Evolutionary conservation across 2,329 filamentous ascomycete genomes (phyloP), one percentile per base, ranked within the genome.

Genomic region (Fusarium cyanostomum): DNA sequence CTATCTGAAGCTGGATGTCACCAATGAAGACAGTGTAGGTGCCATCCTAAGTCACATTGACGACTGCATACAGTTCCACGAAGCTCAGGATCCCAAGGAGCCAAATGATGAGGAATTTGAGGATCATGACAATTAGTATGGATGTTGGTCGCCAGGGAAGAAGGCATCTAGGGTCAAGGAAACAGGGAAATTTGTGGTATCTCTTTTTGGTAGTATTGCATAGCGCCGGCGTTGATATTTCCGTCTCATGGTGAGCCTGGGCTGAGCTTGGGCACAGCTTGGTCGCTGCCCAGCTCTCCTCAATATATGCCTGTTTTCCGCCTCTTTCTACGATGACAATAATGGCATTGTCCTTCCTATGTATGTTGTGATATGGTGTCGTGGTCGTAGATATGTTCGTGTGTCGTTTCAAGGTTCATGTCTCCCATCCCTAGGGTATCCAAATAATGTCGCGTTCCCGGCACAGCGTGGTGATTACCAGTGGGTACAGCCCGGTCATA

Each of bases 21-120:
- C 95, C 66, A 89, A 96, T 71, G 94, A 98, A 78, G 93, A 98
- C 71, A 98, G 94, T 72, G 89, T 98, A 5, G 89, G 85, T 1
- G 88, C 80, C 72, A 89, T 97, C 24, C 78, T 97, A 68, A 96
- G 92, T 81, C 92, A 96, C 78, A 95, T 97, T 69, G 94, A 97
- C 75, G 92, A 97, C 78, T 91, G 92, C 26, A 95, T 96, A 66
- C 94, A 97, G 75, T 97, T 87, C 75, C 92, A 96, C 73, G 94
- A 97, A 75, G 92, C 93, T 11, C 94, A 97, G 74, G 94, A 97
- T 76, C 94, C 94, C 8, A 89, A 86, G 70, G 94, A 97, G 75
- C 90, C 92, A 7, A 84, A 85, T 52, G 89, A 92, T 24, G 80
- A 79, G 43, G 74, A 74, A 33, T 81, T 81, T 11, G 78, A 81